Evolutionary conservation across 2,329 filamentous ascomycete genomes (phyloP).

Genomic region (Aspergillus thermomutatus): DNA sequence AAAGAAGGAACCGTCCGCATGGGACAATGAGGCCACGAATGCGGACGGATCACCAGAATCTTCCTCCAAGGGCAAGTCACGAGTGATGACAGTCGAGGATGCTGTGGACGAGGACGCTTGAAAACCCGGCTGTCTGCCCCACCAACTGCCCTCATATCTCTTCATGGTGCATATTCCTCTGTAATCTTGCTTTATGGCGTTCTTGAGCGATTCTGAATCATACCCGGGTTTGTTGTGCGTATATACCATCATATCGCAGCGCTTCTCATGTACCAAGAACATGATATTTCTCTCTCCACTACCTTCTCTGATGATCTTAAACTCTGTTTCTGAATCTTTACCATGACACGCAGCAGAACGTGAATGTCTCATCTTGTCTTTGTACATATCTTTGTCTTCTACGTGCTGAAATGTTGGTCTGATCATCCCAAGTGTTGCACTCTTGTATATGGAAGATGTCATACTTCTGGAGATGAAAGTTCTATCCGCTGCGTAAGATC

Average conservation of each 20-base stretch:
- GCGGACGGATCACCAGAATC: conserved; percentile 17
- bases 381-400: neutral
- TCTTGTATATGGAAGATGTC: neutral
- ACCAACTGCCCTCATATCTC: neutral
- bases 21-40: neutral
- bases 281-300: neutral
- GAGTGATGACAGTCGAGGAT: conserved; percentile 36
- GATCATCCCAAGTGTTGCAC: neutral
- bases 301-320: neutral
- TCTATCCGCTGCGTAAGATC: neutral
- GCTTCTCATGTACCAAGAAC: neutral
- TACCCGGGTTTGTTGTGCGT: conserved; percentile 13
- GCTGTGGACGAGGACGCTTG: conserved; percentile 27
- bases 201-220: conserved; percentile 11
- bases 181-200: conserved; percentile 1
- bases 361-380: neutral
- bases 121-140: conserved; percentile 1
- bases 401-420: neutral
- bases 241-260: neutral
- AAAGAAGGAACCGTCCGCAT: neutral
- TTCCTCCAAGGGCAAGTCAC: conserved; percentile 31
- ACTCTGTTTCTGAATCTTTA: neutral
- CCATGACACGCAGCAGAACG: neutral
- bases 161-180: neutral
- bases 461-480: neutral